Base-by-base conservation (phyloP, 768 basidiomycete genomes). In the Tephrocybe sp. region DNA sequence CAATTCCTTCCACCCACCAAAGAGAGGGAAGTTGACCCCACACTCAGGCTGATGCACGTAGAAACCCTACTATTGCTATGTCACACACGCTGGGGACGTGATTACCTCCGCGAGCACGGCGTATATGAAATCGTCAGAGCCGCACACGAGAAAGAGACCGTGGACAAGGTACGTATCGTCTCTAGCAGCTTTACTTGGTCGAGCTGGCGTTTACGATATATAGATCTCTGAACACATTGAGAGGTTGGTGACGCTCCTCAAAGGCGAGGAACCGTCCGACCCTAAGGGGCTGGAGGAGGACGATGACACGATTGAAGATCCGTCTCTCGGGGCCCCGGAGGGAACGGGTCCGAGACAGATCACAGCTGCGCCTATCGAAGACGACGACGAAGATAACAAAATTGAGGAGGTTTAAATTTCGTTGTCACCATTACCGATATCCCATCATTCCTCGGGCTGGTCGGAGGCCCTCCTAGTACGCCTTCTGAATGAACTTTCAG, bases 1-100 rank as follows among this genome's bases (percentile, higher is more conserved):
- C 97, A 99, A 65, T 88, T 98, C 69, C 79, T 97, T 3, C 89
- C 92, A 1, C 74, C 84, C 0, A 84, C 84, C 9, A 99, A 99
- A 67, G 78, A 70, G 49, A 82, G 97, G 25, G 97, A 99, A 61
- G 62, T 76, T 2, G 94, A 98, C 62, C 57, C 82, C 0, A 78
- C 73, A 2, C 76, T 98, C 40, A 83, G 96, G 0, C 70, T 91
- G 41, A 91, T 83, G 22, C 87, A 89, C 59, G 73, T 98, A n/a
- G 96, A 98, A 68, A 89, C 92, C 0, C 72, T 99, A 16, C 77
- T 98, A 0, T 69, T 99, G 34, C 74, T 98, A 0, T 94, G 91
- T 56, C 92, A 93, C 9, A 94, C 91, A 0, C 84, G 85, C 19
- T 90, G 87, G 81, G 95, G 92, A 1, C 80, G 97, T 12, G 87